Evolutionary conservation across 116 monocot genomes (phyloP), one percentile per base, ranked within the genome.

Genomic region (Trichopus zeylanicus): DNA sequence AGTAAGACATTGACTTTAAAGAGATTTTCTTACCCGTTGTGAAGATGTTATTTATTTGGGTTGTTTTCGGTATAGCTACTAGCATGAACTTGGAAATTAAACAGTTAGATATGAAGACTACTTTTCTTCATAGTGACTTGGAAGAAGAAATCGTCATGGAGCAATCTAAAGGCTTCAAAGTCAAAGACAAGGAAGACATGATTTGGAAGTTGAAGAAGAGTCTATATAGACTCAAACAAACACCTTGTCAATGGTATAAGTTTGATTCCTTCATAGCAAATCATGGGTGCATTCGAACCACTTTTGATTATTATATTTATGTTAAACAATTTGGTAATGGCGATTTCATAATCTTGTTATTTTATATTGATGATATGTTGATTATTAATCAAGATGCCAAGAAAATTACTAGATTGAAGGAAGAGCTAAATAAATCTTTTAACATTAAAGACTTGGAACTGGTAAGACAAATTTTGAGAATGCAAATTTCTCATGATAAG

Each of bases 21-120:
- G 30, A 58, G 24, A 58, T 58, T 8, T 35, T 58, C 13, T 58
- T 21, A 6, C 58, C 20, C n/a, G 58, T 58, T 5, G 34, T 58
- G 18, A 58, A 58, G 58, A 58, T 58, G 58, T 58, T 35, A 22
- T 58, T 22, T 19, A 58, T 58, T 33, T 35, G 58, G 37, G 22
- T 58, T 58, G 20, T 58, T 20, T 19, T 58, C 2, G 35, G 58
- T 20, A 2, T 58, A 6, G 58, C 23, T 18, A 21, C 58, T 0
- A 21, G 9, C 9, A 7, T 38, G 16, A 23, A 58, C 37, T 35
- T 58, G 2, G 58, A 58, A 21, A 11, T 58, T 32, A 35, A 58
- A 33, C 58, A 58, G 24, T 21, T 58, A 1, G 58, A 58, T 58
- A 35, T 58, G 22, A 58, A 58, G 12, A 34, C 3, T 7, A 13